Conservation (phyloP, 1,284 basidiomycete genomes). For the Trametes pubescens region DNA sequence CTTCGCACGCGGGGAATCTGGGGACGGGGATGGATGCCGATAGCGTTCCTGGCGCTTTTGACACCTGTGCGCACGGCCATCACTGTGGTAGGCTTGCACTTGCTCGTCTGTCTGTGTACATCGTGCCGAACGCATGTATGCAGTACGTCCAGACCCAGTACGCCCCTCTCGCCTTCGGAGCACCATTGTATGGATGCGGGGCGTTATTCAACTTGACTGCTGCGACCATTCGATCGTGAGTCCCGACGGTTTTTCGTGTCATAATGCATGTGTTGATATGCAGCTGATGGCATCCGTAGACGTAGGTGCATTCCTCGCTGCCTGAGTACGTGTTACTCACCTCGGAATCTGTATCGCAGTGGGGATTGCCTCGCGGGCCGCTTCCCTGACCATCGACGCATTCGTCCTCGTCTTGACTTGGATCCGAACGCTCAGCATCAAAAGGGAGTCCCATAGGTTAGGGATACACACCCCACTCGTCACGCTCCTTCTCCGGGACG, state of each 20-base stretch:
- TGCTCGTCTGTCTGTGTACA: too few relatives aligned
- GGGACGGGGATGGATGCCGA: slow-evolving; percentile 17
- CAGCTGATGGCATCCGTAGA: not conserved
- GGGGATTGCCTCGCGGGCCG: slow-evolving; percentile 11
- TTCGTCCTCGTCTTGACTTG: slow-evolving; percentile 35
- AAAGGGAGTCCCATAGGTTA: slow-evolving; percentile 25
- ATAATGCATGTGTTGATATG: not conserved
- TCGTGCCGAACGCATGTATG: not conserved
- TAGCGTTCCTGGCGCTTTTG: slow-evolving; percentile 17
- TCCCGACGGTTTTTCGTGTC: not conserved
- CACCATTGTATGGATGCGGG: slow-evolving; percentile 34
- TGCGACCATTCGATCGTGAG: slow-evolving; percentile 7
- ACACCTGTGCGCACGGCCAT: slow-evolving; percentile 21
- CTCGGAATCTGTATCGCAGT: slow-evolving; percentile 1
- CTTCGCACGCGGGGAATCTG: slow-evolving; percentile 31
- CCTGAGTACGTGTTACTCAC: not conserved
- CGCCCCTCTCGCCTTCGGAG: slow-evolving; percentile 32
- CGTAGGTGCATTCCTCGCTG: not conserved
- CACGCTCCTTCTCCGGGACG: slow-evolving; percentile 36
- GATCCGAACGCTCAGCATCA: slow-evolving; percentile 34
- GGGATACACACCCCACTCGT: slow-evolving; percentile 29
- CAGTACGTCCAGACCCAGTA: slow-evolving; percentile 31
- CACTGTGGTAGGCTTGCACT: slow-evolving; percentile 9
- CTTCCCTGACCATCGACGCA: slow-evolving; percentile 22
- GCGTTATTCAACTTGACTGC: slow-evolving; percentile 3